Percentiles rank a stretch among this genome's conserved stretches.
Conservation (phyloP, 345 rosid species). For the Citrus australasica region DNA sequence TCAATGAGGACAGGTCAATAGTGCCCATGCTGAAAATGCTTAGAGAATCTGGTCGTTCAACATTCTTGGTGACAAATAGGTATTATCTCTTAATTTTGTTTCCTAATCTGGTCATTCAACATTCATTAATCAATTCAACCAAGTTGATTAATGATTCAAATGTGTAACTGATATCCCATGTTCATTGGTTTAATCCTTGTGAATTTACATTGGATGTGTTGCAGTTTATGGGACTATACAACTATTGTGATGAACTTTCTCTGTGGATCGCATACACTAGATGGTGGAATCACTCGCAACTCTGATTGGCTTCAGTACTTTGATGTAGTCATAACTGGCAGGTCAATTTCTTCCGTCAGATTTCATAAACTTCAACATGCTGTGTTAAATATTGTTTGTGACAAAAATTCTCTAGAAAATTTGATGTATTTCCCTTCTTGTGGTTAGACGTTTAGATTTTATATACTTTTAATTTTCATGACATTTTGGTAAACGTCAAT, state of each 20-base stretch:
- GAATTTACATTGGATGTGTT: slow-evolving; percentile 7
- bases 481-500: background rate
- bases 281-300: slow-evolving; percentile 44
- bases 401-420: background rate
- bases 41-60: slow-evolving; percentile 84
- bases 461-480: background rate
- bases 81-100: slow-evolving; percentile 12
- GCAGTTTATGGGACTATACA: slow-evolving; percentile 99
- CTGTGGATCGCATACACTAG: slow-evolving; percentile 43
- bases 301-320: slow-evolving; percentile 92
- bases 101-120: background rate
- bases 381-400: background rate
- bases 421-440: background rate
- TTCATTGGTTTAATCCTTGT: background rate
- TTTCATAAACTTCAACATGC: background rate
- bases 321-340: slow-evolving; percentile 94
- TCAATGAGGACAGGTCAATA: slow-evolving; percentile 70
- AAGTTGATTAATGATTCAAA: background rate
- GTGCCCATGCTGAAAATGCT: slow-evolving; percentile 92
- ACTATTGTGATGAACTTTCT: slow-evolving; percentile 95
- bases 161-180: background rate
- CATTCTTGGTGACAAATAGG: slow-evolving; percentile 99
- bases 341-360: slow-evolving; percentile 37
- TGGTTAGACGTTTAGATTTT: background rate
- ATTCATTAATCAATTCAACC: background rate